Base-by-base conservation (phyloP, 116 monocot genomes). In the Zostera marina region DNA sequence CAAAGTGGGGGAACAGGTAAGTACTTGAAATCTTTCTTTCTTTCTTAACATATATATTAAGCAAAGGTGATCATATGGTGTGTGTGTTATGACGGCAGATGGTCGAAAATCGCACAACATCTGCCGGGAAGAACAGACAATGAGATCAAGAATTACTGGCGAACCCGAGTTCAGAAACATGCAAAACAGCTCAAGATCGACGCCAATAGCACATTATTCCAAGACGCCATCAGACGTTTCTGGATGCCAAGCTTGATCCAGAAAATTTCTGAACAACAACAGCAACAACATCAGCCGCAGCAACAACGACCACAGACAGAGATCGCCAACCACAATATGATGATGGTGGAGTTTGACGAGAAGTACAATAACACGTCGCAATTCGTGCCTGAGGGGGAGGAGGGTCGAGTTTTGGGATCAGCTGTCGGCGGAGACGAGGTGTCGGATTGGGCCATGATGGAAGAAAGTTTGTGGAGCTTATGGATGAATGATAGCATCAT, bases 1-100 rank as follows among this genome's bases (percentile, higher is more conserved):
- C 84, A 52, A 84, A 76, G 72, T 89, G 89, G 89, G 89, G 89
- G 23, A 89, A 89, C 62, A 72, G 87, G 87, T 79, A 70, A 10
- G 9, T 45, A 45, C n/a, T n/a, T 45, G 10, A 14, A 45, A 11
- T 11, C 44, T n/a, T n/a, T n/a, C n/a, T n/a, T n/a, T n/a, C n/a
- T n/a, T n/a, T n/a, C n/a, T n/a, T n/a, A n/a, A n/a, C n/a, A n/a
- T n/a, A n/a, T n/a, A n/a, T n/a, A n/a, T n/a, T n/a, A n/a, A n/a
- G n/a, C n/a, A n/a, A n/a, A n/a, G n/a, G n/a, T n/a, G n/a, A n/a
- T n/a, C n/a, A n/a, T n/a, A n/a, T n/a, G n/a, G n/a, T n/a, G n/a
- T n/a, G n/a, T n/a, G n/a, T n/a, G n/a, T n/a, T n/a, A n/a, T n/a
- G n/a, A n/a, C n/a, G n/a, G n/a, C 32, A 74, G 80, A 52, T 85